Conservation (phyloP, 345 rosid genomes). For the Kernera saxatilis region DNA sequence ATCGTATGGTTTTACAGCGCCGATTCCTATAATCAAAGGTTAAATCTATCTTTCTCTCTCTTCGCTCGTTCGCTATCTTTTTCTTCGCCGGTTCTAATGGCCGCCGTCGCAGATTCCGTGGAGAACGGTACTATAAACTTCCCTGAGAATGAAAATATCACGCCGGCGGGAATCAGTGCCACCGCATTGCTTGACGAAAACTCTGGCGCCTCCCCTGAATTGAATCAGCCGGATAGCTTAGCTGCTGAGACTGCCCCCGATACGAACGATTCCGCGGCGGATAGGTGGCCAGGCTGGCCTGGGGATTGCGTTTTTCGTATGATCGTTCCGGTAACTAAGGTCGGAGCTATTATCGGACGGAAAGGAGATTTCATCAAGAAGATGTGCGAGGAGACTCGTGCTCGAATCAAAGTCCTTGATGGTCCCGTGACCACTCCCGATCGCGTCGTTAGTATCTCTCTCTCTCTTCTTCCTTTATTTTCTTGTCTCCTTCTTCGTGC, state of each 20-base stretch:
- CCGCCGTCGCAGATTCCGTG: constrained; percentile 25
- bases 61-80: background rate
- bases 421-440: constrained; percentile 56
- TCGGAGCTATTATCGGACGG: constrained; percentile 84
- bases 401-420: constrained; percentile 77
- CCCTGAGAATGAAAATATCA: constrained; percentile 1
- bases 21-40: constrained; percentile 3
- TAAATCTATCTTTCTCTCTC: background rate
- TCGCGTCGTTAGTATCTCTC: constrained; percentile 51
- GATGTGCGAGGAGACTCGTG: constrained; percentile 87
- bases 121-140: constrained; percentile 11
- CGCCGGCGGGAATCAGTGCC: background rate
- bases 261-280: constrained; percentile 7
- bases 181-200: background rate
- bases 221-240: constrained; percentile 13
- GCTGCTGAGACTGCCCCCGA: constrained; percentile 3
- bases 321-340: constrained; percentile 65
- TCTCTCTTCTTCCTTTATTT: background rate
- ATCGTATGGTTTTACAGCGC: background rate
- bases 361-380: constrained; percentile 84
- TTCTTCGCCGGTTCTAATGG: constrained; percentile 19
- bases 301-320: constrained; percentile 78
- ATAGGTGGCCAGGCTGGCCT: constrained; percentile 93
- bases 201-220: constrained; percentile 2
- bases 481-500: background rate